Base-by-base conservation (phyloP, 176 grass and related monocot species). In the Typha latifolia region DNA sequence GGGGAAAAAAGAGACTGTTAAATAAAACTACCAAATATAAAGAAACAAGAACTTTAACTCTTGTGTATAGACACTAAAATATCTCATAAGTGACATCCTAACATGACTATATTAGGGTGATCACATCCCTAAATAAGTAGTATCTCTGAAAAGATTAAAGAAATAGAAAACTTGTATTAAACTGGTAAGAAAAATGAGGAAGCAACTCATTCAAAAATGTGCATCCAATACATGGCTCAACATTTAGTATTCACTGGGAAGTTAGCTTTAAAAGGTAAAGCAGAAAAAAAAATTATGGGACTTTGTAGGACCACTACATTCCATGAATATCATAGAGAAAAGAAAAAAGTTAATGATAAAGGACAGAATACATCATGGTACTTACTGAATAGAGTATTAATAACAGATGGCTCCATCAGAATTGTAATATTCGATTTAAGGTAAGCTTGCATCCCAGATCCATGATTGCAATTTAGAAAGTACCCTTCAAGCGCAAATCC, bases 361-460 rank as follows among this genome's bases (percentile, higher is more conserved):
- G 6, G 62, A 61, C 12, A 56, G 69, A 62, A 77, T 78, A 56
- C 5, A 26, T 16, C 56, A 75, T 13, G 61, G 27, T 63, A 88
- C 78, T 84, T 88, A 75, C 74, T 63, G 55, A 43, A 61, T n/a
- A 48, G 65, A 24, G 52, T 49, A 63, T 73, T 71, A 61, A 68
- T 63, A 73, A 52, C 75, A 74, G 74, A 84, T 78, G 62, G 52
- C 75, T 61, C 71, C 43, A 74, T 76, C 76, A 71, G 75, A 61
- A 73, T 66, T 77, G 55, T 78, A 50, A 81, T 71, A 67, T 82
- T 87, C 73, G 53, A 63, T 72, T 2, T 62, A 82, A 71, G 49
- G 64, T 67, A 73, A 77, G 76, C 72, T 77, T 67, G 47, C 52
- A 66, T 66, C 57, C 64, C 63, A 77, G 73, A 80, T 76, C 29